phyloP scores from a whole-genome alignment of 768 basidiomycete genomes.

The Kwoniella europaea region DNA sequence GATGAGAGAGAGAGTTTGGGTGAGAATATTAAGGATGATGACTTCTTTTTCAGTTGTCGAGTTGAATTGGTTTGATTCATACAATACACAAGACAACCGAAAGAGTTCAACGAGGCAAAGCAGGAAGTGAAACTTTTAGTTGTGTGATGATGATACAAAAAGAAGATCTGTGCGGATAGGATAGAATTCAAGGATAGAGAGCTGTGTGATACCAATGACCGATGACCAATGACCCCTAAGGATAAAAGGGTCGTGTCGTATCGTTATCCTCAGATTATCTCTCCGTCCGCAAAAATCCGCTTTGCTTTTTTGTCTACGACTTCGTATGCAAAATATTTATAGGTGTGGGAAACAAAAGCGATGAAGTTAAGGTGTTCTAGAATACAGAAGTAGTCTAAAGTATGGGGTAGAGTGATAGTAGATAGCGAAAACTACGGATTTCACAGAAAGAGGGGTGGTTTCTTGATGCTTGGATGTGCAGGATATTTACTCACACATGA shows the following conservation, averaged over 20 bases:
- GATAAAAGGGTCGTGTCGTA: neutral
- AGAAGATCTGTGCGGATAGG: slow-evolving; percentile 13
- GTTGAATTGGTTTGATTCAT: neutral
- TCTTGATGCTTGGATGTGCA: too few relatives aligned
- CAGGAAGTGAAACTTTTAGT: neutral
- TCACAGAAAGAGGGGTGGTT: neutral
- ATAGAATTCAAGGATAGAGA: neutral
- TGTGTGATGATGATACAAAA: neutral
- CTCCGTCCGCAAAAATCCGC: slow-evolving; percentile 4
- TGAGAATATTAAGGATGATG: neutral
- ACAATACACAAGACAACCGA: neutral
- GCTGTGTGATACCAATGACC: neutral
- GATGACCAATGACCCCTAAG: neutral
- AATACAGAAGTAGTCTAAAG: neutral
- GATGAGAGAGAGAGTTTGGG: neutral
- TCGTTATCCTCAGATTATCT: neutral
- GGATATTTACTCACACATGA: slow-evolving; percentile 9
- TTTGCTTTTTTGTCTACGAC: neutral
- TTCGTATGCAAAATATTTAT: neutral
- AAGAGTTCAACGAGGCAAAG: neutral
- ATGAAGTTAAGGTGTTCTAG: neutral
- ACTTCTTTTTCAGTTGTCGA: neutral
- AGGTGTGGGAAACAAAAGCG: neutral
- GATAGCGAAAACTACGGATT: slow-evolving; percentile 9
- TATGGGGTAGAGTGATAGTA: neutral